Evolutionary conservation across 2,329 filamentous ascomycete genomes (phyloP).

Genomic region (Elsinoe necatrix): DNA sequence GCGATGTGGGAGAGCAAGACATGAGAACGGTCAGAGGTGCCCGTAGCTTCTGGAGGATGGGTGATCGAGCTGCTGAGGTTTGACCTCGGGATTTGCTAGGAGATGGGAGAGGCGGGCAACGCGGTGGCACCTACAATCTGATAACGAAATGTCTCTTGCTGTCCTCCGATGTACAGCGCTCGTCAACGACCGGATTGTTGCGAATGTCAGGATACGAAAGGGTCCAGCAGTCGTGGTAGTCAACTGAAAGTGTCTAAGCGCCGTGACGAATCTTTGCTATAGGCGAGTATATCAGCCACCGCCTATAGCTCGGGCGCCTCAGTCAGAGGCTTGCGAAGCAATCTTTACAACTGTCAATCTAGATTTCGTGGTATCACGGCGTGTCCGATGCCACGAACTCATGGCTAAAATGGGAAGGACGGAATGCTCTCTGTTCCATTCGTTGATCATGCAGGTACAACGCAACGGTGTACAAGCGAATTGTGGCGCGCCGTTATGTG

Average conservation of each 20-base stretch:
- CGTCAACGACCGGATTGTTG: not conserved
- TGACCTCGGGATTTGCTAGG: not conserved
- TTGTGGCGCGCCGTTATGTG: conserved; percentile 1
- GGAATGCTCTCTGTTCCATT: not conserved
- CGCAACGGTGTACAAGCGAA: conserved; percentile 6
- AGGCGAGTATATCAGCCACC: not conserved
- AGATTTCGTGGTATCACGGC: not conserved
- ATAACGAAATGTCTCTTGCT: not conserved
- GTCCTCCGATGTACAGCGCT: not conserved
- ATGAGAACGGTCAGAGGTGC: conserved; percentile 8
- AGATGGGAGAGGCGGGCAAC: not conserved
- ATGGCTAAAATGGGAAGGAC: not conserved
- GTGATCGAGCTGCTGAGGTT: not conserved
- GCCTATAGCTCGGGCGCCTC: not conserved
- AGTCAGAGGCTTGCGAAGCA: not conserved
- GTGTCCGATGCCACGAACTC: not conserved
- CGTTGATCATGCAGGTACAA: not conserved
- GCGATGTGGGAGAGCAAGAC: conserved; percentile 12
- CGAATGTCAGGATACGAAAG: not conserved
- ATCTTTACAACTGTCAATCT: not conserved
- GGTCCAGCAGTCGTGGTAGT: not conserved
- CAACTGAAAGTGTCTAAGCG: not conserved
- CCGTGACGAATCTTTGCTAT: not conserved
- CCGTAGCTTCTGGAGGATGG: not conserved
- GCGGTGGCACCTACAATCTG: not conserved